Percentiles rank a stretch among this genome's conserved stretches.
These are phyloP conservation scores for Musa troglodytarum DNA, from an alignment of 176 grass and related monocot genomes.

Conservation along the genomic window DNA sequence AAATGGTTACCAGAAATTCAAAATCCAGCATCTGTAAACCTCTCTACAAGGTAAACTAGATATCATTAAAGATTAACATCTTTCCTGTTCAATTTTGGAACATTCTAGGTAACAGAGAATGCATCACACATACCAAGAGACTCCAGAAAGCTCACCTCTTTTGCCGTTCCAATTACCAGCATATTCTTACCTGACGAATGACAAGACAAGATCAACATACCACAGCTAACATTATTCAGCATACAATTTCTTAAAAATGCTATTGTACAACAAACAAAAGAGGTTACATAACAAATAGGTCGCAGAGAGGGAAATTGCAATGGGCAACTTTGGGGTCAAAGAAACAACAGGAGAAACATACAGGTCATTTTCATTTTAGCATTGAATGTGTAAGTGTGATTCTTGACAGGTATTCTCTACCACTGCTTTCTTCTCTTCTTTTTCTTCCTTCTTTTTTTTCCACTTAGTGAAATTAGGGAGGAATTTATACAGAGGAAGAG, in stretches of 20 bases:
- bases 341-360: no score
- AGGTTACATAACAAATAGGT: not conserved
- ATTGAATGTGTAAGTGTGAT: no score
- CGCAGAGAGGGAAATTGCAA: not conserved
- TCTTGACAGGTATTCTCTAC: no score
- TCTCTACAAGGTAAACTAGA: no score
- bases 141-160: constrained; percentile 70
- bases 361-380: no score
- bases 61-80: constrained; percentile 31
- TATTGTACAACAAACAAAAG: no score
- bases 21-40: not conserved
- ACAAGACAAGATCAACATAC: constrained; percentile 2
- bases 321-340: no score
- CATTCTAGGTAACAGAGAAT: constrained; percentile 82
- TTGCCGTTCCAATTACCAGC: constrained; percentile 81
- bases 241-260: not conserved
- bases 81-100: constrained; percentile 66
- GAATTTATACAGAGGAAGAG: not conserved
- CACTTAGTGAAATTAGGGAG: not conserved
- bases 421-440: no score
- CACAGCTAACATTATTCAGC: not conserved
- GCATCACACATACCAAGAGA: constrained; percentile 84
- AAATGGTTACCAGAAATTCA: not conserved
- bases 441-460: no score
- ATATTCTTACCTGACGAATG: constrained; percentile 51